Conservation (phyloP, 345 rosid genomes). For the Eucalyptus polyanthemos region DNA sequence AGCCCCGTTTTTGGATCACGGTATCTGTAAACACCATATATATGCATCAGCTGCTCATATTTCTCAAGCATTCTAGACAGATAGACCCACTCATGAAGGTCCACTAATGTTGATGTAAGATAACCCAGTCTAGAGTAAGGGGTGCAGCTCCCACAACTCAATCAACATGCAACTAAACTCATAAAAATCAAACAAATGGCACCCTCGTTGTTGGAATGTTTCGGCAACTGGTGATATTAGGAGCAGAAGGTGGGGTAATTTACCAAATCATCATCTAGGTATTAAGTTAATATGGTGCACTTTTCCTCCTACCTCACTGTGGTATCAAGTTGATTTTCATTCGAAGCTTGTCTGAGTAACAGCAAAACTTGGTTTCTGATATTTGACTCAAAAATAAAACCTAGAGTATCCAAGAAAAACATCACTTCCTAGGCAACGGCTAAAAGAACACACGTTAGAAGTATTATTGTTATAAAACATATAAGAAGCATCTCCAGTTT, state of each 20-base stretch:
- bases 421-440: background rate
- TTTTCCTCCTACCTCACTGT: background rate
- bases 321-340: background rate
- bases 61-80: background rate
- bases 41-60: background rate
- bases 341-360: background rate
- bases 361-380: background rate
- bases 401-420: background rate
- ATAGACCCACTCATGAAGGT: background rate
- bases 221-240: background rate
- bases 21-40: constrained; percentile 37
- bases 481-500: background rate
- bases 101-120: background rate
- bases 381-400: background rate
- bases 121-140: background rate
- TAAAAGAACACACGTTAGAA: background rate
- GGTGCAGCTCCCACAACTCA: background rate
- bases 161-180: background rate
- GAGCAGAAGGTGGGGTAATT: background rate
- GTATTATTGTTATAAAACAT: background rate
- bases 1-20: constrained; percentile 91
- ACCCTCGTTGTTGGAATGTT: background rate
- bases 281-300: background rate
- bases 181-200: background rate
- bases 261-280: background rate